phyloP scores from a whole-genome alignment of 805 yeast genomes.

The Metschnikowia orientalis region DNA sequence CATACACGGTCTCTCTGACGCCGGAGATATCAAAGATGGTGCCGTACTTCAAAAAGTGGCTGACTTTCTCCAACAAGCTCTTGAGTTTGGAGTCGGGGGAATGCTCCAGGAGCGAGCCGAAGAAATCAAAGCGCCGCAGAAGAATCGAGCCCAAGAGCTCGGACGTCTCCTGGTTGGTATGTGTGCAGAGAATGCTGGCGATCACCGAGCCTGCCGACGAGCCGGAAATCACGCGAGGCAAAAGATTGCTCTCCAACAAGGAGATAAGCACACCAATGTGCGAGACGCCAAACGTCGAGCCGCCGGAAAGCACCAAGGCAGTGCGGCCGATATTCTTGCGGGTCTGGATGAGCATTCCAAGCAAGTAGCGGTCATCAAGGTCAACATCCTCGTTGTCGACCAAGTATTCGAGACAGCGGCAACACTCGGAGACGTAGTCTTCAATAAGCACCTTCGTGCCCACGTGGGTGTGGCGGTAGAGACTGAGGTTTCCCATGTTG shows the following conservation, averaged over 20 bases:
- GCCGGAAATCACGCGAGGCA: conserved; percentile 89
- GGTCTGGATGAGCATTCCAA: conserved; percentile 81
- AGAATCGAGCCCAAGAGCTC: conserved; percentile 58
- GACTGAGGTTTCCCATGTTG: conserved; percentile 74
- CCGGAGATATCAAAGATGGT: conserved; percentile 81
- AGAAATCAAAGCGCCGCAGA: conserved; percentile 50
- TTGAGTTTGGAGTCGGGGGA: conserved; percentile 47
- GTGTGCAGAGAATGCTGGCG: conserved; percentile 82
- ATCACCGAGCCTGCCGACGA: conserved; percentile 95
- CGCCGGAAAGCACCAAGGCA: conserved; percentile 92
- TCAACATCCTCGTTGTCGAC: conserved; percentile 35
- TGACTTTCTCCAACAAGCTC: conserved; percentile 37
- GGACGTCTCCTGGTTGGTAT: conserved; percentile 65
- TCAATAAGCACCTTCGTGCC: conserved; percentile 86
- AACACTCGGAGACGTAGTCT: conserved; percentile 78
- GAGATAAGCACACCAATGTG: conserved; percentile 90
- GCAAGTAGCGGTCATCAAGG: conserved; percentile 62
- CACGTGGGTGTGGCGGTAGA: conserved; percentile 72
- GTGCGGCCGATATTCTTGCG: conserved; percentile 91
- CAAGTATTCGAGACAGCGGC: conserved; percentile 38
- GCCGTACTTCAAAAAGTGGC: conserved; percentile 72
- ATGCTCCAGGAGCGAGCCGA: conserved; percentile 25
- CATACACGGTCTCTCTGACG: conserved; percentile 67
- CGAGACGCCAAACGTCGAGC: conserved; percentile 88
- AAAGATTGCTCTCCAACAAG: conserved; percentile 62